A percentile compares a stretch with the other conserved stretches of the same genome.
phyloP scores from a whole-genome alignment of 177 flowering plant species.

The Vitis hybrid region DNA sequence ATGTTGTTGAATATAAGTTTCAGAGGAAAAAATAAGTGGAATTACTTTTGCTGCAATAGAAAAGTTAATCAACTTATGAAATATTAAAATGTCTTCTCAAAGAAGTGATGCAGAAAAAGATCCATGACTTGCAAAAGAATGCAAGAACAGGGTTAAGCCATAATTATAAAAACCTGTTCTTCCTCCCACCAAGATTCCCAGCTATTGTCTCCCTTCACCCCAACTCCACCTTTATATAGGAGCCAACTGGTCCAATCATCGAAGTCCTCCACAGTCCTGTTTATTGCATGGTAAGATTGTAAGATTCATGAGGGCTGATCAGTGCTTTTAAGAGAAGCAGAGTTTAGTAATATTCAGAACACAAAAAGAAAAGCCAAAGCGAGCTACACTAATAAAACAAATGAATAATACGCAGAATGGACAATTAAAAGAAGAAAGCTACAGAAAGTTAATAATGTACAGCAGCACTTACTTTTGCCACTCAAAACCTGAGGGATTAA shows the following conservation, averaged over 20 bases:
- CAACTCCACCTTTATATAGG: slow-evolving; percentile 90
- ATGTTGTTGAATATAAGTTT: too few relatives aligned
- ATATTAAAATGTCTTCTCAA: too few relatives aligned
- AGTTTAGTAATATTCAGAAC: neutral
- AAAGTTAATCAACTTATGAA: too few relatives aligned
- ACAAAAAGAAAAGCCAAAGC: neutral
- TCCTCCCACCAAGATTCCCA: slow-evolving; percentile 99
- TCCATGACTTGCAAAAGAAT: neutral
- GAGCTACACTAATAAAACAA: neutral
- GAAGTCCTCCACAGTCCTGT: slow-evolving; percentile 92
- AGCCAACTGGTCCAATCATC: slow-evolving; percentile 96
- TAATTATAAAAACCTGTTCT: slow-evolving; percentile 65
- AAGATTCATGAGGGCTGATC: neutral
- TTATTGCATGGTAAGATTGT: slow-evolving; percentile 8
- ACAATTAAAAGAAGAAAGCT: neutral
- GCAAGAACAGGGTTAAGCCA: neutral
- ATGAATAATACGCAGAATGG: neutral
- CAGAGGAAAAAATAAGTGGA: too few relatives aligned
- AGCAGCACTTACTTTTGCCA: slow-evolving; percentile 84
- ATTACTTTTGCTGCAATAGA: too few relatives aligned
- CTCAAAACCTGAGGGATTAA: slow-evolving; percentile 94
- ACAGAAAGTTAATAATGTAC: neutral
- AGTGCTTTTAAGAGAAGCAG: neutral
- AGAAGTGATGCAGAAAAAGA: too few relatives aligned
- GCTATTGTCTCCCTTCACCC: slow-evolving; percentile 86